phyloP scores from a whole-genome alignment of 305 asterid genomes.

The Fraxinus greggii region DNA sequence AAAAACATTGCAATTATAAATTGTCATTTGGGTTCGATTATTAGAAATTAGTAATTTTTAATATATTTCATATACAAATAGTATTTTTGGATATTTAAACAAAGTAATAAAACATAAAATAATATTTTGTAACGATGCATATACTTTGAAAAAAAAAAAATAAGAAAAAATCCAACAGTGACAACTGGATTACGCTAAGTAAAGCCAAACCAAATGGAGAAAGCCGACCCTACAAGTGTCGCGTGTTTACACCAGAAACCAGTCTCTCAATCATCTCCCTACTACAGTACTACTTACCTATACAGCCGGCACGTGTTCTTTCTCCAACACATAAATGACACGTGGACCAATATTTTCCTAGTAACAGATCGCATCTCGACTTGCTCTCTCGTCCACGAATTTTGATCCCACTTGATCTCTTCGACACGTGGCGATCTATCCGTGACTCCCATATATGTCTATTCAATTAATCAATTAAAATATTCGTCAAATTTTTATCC shows the following conservation, averaged over 20 bases:
- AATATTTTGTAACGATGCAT: not conserved
- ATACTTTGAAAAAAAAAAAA: not conserved
- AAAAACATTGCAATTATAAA: not conserved
- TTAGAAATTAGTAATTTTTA: too few species aligned
- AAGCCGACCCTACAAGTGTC: not conserved
- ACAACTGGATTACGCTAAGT: conserved; percentile 1
- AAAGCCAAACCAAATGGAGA: not conserved
- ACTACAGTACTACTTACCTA: not conserved
- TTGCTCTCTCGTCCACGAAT: conserved; percentile 73
- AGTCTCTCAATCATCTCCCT: not conserved
- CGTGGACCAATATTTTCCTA: conserved; percentile 44
- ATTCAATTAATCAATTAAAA: not conserved
- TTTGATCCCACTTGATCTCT: conserved; percentile 38
- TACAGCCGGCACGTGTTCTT: conserved; percentile 41
- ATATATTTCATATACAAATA: too few species aligned
- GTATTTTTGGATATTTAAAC: too few species aligned
- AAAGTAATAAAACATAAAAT: too few species aligned
- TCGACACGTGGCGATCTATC: conserved; percentile 58
- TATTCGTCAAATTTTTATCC: conserved; percentile 1
- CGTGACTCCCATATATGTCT: conserved; percentile 26
- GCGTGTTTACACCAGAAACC: not conserved
- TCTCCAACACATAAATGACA: not conserved
- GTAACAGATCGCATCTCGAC: conserved; percentile 65
- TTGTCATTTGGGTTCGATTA: not conserved
- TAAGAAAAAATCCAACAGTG: not conserved